Evolutionary conservation across 2,329 filamentous ascomycete genomes (phyloP).

Genomic region (Orbilia blumenaviensis): DNA sequence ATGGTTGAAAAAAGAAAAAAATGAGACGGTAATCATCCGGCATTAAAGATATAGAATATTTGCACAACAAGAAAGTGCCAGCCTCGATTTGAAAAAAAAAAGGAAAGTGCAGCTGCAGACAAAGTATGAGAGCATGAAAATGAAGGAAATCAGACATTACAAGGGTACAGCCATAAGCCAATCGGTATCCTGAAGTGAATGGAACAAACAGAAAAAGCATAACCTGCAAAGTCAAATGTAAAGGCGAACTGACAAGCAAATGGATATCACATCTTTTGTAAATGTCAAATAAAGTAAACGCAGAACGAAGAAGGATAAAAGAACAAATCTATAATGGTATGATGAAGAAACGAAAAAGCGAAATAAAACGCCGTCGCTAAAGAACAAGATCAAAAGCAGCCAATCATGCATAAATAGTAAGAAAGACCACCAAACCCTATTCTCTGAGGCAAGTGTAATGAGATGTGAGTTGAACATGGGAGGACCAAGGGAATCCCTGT

Average conservation of each 20-base stretch:
- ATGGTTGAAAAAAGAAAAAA: constrained; percentile 9
- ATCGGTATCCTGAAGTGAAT: constrained; percentile 54
- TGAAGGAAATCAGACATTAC: constrained; percentile 46
- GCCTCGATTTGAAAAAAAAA: constrained; percentile 47
- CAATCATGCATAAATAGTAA: constrained; percentile 54
- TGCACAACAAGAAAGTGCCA: constrained; percentile 41
- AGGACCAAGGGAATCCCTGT: not conserved
- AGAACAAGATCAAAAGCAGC: constrained; percentile 56
- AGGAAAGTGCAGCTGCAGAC: constrained; percentile 13
- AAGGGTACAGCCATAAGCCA: constrained; percentile 50
- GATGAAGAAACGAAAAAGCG: constrained; percentile 24
- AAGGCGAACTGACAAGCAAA: constrained; percentile 39
- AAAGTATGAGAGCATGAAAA: constrained; percentile 25
- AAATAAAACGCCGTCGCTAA: constrained; percentile 52
- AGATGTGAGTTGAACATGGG: constrained; percentile 34
- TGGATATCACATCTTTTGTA: constrained; percentile 54
- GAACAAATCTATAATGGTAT: constrained; percentile 56
- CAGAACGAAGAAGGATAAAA: constrained; percentile 53
- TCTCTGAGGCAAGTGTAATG: constrained; percentile 52
- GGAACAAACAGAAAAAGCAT: constrained; percentile 47
- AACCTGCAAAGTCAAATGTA: constrained; percentile 53
- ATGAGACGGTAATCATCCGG: constrained; percentile 29
- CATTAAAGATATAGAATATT: constrained; percentile 48
- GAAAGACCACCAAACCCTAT: constrained; percentile 56
- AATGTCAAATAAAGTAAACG: constrained; percentile 38